Evolutionary conservation across 176 grass and related monocot genomes (phyloP), one percentile per base, ranked within the genome.

Genomic region (Areca catechu): DNA sequence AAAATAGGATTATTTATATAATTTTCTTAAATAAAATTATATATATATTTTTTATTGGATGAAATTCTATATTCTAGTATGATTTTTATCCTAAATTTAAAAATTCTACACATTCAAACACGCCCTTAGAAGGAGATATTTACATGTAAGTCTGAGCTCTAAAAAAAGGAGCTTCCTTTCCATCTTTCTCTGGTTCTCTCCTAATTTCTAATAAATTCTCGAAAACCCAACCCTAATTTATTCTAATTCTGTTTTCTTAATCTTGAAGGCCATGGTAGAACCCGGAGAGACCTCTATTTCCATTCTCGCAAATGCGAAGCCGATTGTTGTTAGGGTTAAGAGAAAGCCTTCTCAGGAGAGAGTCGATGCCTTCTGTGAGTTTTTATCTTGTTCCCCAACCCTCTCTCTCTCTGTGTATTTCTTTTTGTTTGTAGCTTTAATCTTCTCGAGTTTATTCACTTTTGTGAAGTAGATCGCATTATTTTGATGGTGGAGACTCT

Each of bases 241-340:
- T 58, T 30, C 14, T 37, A 43, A 43, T 43, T 43, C 34, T 43
- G 9, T 10, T 43, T 43, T 43, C 10, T 43, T 43, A 3, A 74
- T 76, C 69, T 55, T 72, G 24, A 25, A 58, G 19, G 50, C 60
- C 16, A 57, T 51, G 24, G 20, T 56, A 49, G 28, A 51, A 19
- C 16, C 49, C 6, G 47, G 25, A 3, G 56, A 68, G 3, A 48
- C 63, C 20, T 70, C 71, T 17, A 17, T 57, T 12, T 66, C 51
- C 4, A 50, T 69, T 5, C 61, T 59, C 12, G 60, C 19, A 16
- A 52, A 5, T 58, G 77, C 67, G 15, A 91, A 82, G 61, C 92
- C 77, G 18, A 67, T 97, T 6, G 60, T 91, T 19, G 86, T 97
- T 7, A 71, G 83, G 69, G 80, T 97, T 65, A 97, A 97, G 86